Evolutionary conservation across 495 filamentous ascomycete species (phyloP), one percentile per base, ranked within the genome.

Genomic region (Glarea lozoyensis): DNA sequence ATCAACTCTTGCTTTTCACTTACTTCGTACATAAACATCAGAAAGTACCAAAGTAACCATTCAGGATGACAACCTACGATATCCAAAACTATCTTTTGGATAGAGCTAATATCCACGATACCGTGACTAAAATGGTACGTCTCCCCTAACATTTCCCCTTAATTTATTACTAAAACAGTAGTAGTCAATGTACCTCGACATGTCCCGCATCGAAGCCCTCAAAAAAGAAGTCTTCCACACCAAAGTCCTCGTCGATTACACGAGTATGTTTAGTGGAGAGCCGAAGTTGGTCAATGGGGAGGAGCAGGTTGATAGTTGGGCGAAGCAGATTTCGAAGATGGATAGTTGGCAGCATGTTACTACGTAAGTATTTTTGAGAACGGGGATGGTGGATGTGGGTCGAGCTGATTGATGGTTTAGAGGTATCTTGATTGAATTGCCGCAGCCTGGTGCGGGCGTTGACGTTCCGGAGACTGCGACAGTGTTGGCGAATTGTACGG

Each of bases 91-190:
- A 56, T 49, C 50, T 60, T 12, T 49, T 63, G 13, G 58, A 63
- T 46, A 40, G 50, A 27, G 54, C 60, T 30, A 61, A 63, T 40
- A 51, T 62, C 33, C 55, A 62, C 35, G 58, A 60, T 40, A 54
- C 49, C 2, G 32, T 37, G 11, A 37, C 35, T 9, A 37, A 37
- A 37, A 37, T 37, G 35, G 35, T 37, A 21, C 22, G 7, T 5
- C 15, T 16, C 10, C 17, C 15, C 18, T 37, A 7, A 16, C 35
- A 5, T 37, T 20, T n/a, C 35, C 39, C 27, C 30, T 17, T 13
- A 2, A 12, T 23, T 7, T 29, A n/a, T 29, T 29, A 29, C 29
- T 35, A 37, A 40, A 39, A 22, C 4, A 29, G 13, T 10, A 19
- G 1, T 30, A 21, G 31, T 12, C 11, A 59, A 49, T 60, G 27